These are phyloP conservation scores for Desmodesmus armatus DNA, from an alignment of 139 green algal genomes.

Conservation along the genomic window DNA sequence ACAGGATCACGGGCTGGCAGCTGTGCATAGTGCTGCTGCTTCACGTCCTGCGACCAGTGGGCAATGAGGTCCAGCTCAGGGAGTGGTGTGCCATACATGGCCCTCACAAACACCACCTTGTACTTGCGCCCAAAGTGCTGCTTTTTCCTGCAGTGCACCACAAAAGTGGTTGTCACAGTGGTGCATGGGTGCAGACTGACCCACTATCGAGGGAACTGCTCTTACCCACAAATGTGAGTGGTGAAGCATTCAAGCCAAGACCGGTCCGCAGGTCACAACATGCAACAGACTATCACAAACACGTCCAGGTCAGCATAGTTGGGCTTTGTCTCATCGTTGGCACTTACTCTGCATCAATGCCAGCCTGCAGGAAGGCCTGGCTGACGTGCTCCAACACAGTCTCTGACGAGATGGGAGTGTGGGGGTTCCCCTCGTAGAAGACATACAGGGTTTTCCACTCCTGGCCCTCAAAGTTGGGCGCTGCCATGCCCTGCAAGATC, in stretches of 20 bases:
- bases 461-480: neutral
- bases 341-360: neutral
- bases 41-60: neutral
- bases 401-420: neutral
- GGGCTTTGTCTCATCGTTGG: neutral
- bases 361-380: neutral
- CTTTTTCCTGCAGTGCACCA: neutral
- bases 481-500: neutral
- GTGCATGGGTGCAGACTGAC: neutral
- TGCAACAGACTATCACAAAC: neutral
- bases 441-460: neutral
- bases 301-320: neutral
- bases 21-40: neutral
- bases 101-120: neutral
- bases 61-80: neutral
- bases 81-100: neutral
- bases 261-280: neutral
- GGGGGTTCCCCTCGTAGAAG: neutral
- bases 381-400: neutral
- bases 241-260: neutral
- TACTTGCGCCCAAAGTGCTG: slow-evolving; percentile 25
- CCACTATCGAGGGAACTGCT: neutral
- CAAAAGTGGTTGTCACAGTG: neutral
- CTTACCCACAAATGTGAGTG: neutral
- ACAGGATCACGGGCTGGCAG: neutral